Evolutionary conservation across 768 basidiomycete species (phyloP).

Genomic region (Fibroporia radiculosa): DNA sequence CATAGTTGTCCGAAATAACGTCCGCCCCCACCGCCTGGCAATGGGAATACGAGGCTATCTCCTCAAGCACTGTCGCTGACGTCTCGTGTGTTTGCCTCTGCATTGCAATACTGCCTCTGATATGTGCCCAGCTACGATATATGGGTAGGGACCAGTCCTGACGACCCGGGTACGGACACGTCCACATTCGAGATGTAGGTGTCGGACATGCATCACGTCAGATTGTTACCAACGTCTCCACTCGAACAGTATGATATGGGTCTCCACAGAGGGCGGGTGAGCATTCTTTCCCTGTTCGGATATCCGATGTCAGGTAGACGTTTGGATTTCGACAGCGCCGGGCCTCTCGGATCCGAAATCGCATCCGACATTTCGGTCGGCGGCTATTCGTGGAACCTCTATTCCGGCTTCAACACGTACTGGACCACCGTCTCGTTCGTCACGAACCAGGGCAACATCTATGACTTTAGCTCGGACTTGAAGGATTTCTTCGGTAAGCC

Average conservation of each 20-base stretch:
- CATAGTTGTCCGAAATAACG: slow-evolving; percentile 32
- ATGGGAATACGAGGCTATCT: slow-evolving; percentile 41
- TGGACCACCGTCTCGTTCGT: slow-evolving; percentile 54
- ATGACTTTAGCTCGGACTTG: slow-evolving; percentile 42
- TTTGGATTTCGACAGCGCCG: slow-evolving; percentile 30
- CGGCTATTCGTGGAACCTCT: slow-evolving; percentile 48
- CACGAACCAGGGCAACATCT: slow-evolving; percentile 38
- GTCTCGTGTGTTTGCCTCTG: slow-evolving; percentile 31
- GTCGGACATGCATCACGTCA: not conserved
- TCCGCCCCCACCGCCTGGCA: slow-evolving; percentile 43
- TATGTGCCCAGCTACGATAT: slow-evolving; percentile 38
- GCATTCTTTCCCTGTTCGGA: slow-evolving; percentile 4
- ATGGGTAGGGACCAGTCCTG: slow-evolving; percentile 41
- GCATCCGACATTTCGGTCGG: slow-evolving; percentile 33
- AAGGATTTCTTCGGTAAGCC: slow-evolving; percentile 46
- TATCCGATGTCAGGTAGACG: not conserved
- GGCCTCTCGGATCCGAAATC: slow-evolving; percentile 45
- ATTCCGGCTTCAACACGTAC: slow-evolving; percentile 44
- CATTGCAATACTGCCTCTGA: not conserved
- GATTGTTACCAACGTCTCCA: not conserved
- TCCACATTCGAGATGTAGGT: slow-evolving; percentile 48
- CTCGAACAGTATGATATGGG: slow-evolving; percentile 59
- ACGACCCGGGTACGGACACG: slow-evolving; percentile 35
- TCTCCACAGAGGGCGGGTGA: slow-evolving; percentile 47
- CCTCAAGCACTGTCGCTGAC: slow-evolving; percentile 42